Conservation (phyloP, 2,329 filamentous ascomycete genomes). For the Phyllosticta paracitricarpa region DNA sequence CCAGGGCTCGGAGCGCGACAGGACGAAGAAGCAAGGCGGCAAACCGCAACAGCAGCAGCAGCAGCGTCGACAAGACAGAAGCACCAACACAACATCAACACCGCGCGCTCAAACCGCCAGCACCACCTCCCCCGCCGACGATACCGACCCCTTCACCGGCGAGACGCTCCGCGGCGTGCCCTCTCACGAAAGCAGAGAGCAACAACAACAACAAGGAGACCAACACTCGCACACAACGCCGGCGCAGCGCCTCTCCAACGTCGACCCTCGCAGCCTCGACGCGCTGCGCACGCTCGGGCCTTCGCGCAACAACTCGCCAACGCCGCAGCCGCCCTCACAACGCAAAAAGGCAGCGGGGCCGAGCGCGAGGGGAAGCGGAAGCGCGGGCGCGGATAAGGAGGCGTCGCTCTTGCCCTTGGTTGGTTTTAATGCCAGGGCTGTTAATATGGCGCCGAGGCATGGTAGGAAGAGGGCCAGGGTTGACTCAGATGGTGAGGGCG, state of each 20-base stretch:
- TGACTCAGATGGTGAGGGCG: not conserved
- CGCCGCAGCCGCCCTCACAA: not conserved
- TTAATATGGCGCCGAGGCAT: not conserved
- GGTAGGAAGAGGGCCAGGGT: not conserved
- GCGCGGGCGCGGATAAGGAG: not conserved
- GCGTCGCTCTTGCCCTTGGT: not conserved
- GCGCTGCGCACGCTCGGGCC: slow-evolving; percentile 1
- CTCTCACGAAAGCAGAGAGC: not conserved
- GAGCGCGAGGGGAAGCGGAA: not conserved
- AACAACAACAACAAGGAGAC: too few relatives aligned
- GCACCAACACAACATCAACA: not conserved
- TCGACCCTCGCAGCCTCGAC: slow-evolving; percentile 4
- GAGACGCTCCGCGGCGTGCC: not conserved
- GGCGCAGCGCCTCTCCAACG: not conserved
- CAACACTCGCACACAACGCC: not conserved
- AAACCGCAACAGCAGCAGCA: not conserved
- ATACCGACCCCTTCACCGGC: not conserved
- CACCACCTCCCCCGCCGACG: not conserved
- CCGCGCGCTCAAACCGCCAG: not conserved
- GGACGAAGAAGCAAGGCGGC: not conserved
- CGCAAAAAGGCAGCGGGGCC: not conserved
- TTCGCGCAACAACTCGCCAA: slow-evolving; percentile 3
- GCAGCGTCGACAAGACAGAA: not conserved
- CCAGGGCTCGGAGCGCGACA: not conserved
- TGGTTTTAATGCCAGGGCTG: not conserved